Evolutionary conservation across 768 basidiomycete species (phyloP).

Genomic region (Lentinula sp.): DNA sequence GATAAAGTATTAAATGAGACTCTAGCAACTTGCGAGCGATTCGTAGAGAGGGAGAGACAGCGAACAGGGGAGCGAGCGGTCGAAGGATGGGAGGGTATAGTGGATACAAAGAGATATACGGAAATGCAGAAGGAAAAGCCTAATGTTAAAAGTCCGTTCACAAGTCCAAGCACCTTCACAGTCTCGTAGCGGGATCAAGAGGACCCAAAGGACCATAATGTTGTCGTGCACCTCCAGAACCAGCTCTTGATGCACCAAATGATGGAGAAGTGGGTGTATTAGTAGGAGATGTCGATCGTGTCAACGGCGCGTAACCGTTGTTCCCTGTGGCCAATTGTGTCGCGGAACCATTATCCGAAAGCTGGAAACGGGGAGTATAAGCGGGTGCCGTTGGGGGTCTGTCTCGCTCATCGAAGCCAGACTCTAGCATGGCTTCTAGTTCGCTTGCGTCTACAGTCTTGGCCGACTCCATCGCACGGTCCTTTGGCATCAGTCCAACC

Average conservation of each 20-base stretch:
- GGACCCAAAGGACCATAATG: slow-evolving; percentile 53
- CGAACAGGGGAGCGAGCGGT: slow-evolving; percentile 1
- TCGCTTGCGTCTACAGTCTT: slow-evolving; percentile 63
- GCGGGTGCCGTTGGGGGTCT: slow-evolving; percentile 33
- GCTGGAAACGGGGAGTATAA: slow-evolving; percentile 53
- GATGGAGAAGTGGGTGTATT: slow-evolving; percentile 35
- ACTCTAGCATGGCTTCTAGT: slow-evolving; percentile 88
- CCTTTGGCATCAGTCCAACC: slow-evolving; percentile 49
- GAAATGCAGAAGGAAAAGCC: slow-evolving; percentile 16
- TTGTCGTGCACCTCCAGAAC: slow-evolving; percentile 5
- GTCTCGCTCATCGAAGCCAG: slow-evolving; percentile 76
- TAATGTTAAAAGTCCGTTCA: slow-evolving; percentile 10
- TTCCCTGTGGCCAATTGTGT: slow-evolving; percentile 33
- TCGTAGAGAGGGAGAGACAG: background rate
- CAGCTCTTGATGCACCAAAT: slow-evolving; percentile 14
- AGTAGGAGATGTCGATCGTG: slow-evolving; percentile 38
- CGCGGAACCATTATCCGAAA: slow-evolving; percentile 45
- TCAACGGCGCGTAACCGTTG: slow-evolving; percentile 54
- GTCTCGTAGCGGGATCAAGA: slow-evolving; percentile 51
- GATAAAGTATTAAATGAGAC: background rate
- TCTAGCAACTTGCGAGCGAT: background rate
- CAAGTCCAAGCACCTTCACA: slow-evolving; percentile 22
- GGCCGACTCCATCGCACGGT: slow-evolving; percentile 29
- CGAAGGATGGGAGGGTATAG: slow-evolving; percentile 30
- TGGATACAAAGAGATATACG: slow-evolving; percentile 26